Conservation (phyloP, 495 filamentous ascomycete species). For the Penicillium manginii region DNA sequence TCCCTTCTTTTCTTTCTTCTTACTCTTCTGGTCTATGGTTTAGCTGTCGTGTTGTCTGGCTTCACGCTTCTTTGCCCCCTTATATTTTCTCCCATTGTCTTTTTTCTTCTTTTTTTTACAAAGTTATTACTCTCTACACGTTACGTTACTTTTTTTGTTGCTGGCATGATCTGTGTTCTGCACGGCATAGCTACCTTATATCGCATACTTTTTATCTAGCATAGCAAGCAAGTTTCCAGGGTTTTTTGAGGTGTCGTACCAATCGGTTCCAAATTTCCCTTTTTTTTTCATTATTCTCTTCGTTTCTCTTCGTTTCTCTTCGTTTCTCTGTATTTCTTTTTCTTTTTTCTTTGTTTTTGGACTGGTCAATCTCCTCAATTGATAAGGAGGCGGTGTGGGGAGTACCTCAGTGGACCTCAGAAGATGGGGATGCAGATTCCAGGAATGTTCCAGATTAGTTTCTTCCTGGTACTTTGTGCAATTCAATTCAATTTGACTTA, state of each 20-base stretch:
- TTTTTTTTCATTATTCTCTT: slow-evolving; percentile 4
- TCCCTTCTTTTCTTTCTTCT: slow-evolving; percentile 19
- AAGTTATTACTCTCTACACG: neutral
- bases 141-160: slow-evolving; percentile 10
- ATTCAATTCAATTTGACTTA: neutral
- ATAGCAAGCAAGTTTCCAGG: slow-evolving; percentile 31
- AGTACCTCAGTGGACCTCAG: no score
- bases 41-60: slow-evolving; percentile 15
- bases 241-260: slow-evolving; percentile 25
- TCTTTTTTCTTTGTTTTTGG: neutral
- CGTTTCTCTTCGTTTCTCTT: neutral
- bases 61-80: slow-evolving; percentile 22
- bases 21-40: slow-evolving; percentile 8
- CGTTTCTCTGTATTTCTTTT: neutral
- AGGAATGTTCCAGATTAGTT: neutral
- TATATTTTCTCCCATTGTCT: slow-evolving; percentile 15
- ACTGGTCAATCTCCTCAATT: neutral
- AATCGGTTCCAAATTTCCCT: slow-evolving; percentile 19
- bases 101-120: neutral
- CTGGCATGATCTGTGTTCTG: slow-evolving; percentile 7
- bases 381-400: no score
- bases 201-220: slow-evolving; percentile 32
- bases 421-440: neutral
- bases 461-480: neutral
- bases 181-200: slow-evolving; percentile 19